Conservation (phyloP, 352 stramenopile genomes). For the Pythium folliculosum region DNA sequence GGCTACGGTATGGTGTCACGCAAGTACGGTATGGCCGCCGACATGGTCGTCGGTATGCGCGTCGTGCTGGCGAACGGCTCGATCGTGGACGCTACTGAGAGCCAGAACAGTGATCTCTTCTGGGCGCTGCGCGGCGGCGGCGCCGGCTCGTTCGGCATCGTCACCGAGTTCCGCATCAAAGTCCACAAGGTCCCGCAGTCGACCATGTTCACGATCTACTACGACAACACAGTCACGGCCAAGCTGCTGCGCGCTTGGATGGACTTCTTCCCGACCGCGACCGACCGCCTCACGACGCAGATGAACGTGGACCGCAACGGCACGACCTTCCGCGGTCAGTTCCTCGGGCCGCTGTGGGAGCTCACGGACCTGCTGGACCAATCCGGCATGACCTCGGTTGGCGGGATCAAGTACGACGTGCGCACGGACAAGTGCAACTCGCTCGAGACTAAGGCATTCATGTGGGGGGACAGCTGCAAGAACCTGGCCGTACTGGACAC, state of each 20-base stretch:
- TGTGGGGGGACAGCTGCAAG: constrained; percentile 45
- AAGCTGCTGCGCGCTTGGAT: constrained; percentile 49
- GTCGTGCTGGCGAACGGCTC: constrained; percentile 46
- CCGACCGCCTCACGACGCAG: constrained; percentile 52
- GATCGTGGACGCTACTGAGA: constrained; percentile 43
- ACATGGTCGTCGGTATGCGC: constrained; percentile 46
- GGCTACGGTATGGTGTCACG: constrained; percentile 53
- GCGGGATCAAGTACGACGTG: constrained; percentile 38
- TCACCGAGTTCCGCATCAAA: constrained; percentile 54
- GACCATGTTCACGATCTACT: constrained; percentile 49
- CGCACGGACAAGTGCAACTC: constrained; percentile 46
- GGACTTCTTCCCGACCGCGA: constrained; percentile 51
- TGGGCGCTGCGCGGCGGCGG: constrained; percentile 54
- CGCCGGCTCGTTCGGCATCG: constrained; percentile 54
- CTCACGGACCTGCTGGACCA: constrained; percentile 38
- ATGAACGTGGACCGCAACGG: constrained; percentile 40
- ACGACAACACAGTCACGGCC: constrained; percentile 34
- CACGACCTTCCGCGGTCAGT: constrained; percentile 44
- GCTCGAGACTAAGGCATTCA: constrained; percentile 52
- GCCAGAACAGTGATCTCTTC: constrained; percentile 44
- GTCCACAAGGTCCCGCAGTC: constrained; percentile 44
- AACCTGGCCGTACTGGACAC: constrained; percentile 37
- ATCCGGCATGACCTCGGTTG: constrained; percentile 38
- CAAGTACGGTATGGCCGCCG: constrained; percentile 50
- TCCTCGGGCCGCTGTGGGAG: constrained; percentile 40